These are phyloP conservation scores for Leccinum subrobustum DNA, from an alignment of 1,284 basidiomycete genomes.

Conservation along the genomic window DNA sequence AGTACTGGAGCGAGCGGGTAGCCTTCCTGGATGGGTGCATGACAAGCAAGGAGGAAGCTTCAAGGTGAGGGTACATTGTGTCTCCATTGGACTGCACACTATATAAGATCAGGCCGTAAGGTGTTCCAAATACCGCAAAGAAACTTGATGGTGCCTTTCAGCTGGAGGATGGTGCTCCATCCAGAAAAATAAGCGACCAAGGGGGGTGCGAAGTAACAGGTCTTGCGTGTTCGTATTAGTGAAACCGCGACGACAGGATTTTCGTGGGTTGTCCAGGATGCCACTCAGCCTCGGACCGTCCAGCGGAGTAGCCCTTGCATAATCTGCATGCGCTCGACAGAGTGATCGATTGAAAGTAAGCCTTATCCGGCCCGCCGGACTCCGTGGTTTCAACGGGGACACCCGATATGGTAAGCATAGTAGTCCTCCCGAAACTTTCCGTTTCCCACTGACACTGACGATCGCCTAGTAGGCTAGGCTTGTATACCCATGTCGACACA, in stretches of 20 bases:
- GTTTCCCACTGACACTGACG: background rate
- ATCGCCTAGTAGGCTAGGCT: constrained; percentile 3
- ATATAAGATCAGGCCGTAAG: constrained; percentile 10
- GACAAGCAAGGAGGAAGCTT: background rate
- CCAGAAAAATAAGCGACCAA: background rate
- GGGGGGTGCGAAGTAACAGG: background rate
- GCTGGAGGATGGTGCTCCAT: background rate
- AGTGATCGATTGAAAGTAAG: background rate
- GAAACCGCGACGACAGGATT: background rate
- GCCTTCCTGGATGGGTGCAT: background rate
- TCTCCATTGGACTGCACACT: background rate
- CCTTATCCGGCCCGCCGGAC: background rate
- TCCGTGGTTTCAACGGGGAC: constrained; percentile 5
- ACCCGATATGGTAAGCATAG: constrained; percentile 28
- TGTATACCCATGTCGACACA: constrained; percentile 37
- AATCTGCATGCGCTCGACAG: background rate
- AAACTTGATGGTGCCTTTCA: background rate
- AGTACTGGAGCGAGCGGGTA: background rate
- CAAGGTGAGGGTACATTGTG: background rate
- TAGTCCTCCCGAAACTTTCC: constrained; percentile 7
- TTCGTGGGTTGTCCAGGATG: background rate
- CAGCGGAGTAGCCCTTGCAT: background rate
- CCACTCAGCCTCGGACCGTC: background rate
- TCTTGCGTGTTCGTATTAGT: background rate
- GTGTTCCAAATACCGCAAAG: background rate